Evolutionary conservation across 2,329 filamentous ascomycete genomes (phyloP).

Genomic region (Cordyceps cicadae): DNA sequence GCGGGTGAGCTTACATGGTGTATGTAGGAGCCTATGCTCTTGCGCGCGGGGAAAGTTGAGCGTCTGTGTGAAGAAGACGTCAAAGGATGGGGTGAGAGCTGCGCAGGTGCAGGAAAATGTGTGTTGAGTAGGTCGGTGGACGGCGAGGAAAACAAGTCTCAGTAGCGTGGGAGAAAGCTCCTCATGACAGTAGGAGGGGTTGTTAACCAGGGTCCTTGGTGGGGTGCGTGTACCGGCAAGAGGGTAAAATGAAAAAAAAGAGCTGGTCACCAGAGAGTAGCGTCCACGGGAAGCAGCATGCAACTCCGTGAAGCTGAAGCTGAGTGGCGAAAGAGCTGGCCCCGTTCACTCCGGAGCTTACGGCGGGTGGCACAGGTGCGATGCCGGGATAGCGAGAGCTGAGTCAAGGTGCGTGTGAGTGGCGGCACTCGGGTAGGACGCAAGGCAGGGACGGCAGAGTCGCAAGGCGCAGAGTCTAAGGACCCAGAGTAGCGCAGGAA

Average conservation of each 20-base stretch:
- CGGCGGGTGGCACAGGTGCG: not conserved
- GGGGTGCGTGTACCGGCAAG: not conserved
- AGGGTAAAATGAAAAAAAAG: not conserved
- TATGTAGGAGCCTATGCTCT: slow-evolving; percentile 14
- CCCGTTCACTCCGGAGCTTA: not conserved
- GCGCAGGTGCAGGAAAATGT: not conserved
- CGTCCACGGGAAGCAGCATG: not conserved
- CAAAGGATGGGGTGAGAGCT: not conserved
- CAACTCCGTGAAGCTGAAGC: not conserved
- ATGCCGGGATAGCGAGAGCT: slow-evolving; percentile 5
- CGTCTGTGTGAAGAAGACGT: not conserved
- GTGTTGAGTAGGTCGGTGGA: not conserved
- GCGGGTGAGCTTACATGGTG: slow-evolving; percentile 27
- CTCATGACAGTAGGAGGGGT: slow-evolving; percentile 11
- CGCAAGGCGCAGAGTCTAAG: not conserved
- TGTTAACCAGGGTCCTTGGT: slow-evolving; percentile 3
- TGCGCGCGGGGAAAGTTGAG: not conserved
- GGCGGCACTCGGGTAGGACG: slow-evolving; percentile 5
- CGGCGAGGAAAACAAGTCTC: not conserved
- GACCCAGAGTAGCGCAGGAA: not conserved
- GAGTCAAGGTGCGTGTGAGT: slow-evolving; percentile 5
- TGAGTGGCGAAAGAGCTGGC: not conserved
- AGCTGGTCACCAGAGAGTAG: not conserved
- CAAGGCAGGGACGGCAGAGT: not conserved
- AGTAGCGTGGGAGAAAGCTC: not conserved